Base-by-base conservation (phyloP, 441 rosid species). In the Pelargonium citronellum region DNA sequence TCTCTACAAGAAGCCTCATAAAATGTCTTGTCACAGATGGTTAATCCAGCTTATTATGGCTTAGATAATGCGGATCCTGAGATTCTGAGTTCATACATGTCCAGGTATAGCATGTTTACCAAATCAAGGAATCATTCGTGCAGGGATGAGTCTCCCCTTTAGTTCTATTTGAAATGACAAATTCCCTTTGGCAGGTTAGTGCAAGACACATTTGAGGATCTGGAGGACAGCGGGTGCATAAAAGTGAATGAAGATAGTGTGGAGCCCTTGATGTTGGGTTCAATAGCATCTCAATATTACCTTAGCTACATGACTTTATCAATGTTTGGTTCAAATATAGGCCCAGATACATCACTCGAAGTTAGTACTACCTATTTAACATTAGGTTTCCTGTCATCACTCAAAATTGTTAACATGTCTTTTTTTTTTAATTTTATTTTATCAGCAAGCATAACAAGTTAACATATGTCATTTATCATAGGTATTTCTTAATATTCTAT, bases 211-310 rank as follows among this genome's bases (percentile, higher is more conserved):
- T 95, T 95, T 81, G 99, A 95, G 81, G 98, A 92, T 80, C 90
- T 95, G 76, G 99, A 95, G 82, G 99, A 92, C 71, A 86, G 98
- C 83, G 99, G 97, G 66, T 95, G 99, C 84, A 86, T 95, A 75
- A 92, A 86, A 81, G 86, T 84, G 67, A 79, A 81, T 74, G 98
- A 92, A 72, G 87, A 91, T 43, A 78, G 64, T 75, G 99, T 92
- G 70, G 97, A 88, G 80, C 83, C 93, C 55, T 86, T 77, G 83
- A 84, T 95, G 95, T 79, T 95, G 89, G 99, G 99, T 69, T 86
- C 87, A 67, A 86, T 92, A 76, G 99, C 99, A 67, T 92, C 99
- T 65, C 99, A 95, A 74, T 92, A 91, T 79, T 95, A 95, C 84
- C 98, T 92, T 78, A 83, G 92, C 87, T 95, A 86, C 88, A 74